These are phyloP conservation scores for Ceratobasidium theobromae DNA, from an alignment of 1,284 basidiomycete species.

Conservation along the genomic window DNA sequence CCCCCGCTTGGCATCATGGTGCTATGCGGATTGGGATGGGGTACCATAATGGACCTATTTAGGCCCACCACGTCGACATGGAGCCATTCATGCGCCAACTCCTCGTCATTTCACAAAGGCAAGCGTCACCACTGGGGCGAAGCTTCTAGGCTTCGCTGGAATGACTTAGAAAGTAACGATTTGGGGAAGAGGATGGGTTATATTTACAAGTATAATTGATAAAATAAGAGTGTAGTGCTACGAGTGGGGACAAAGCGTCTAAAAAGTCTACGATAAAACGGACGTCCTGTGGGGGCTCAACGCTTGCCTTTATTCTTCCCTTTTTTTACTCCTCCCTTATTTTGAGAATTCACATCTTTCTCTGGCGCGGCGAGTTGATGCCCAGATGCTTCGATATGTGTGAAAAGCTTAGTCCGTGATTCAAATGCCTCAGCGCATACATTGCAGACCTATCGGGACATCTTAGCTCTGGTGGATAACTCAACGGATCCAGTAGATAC, in stretches of 20 bases:
- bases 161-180: too few species aligned
- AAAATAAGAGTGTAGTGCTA: not conserved
- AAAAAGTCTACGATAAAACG: not conserved
- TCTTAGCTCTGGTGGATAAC: too few species aligned
- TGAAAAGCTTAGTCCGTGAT: conserved; percentile 78
- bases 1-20: not conserved
- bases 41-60: not conserved
- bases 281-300: not conserved
- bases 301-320: conserved; percentile 34
- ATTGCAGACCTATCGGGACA: conserved; percentile 71
- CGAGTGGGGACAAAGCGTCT: not conserved
- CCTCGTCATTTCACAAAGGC: too few species aligned
- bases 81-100: too few species aligned
- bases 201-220: not conserved
- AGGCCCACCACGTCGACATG: conserved; percentile 4
- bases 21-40: not conserved
- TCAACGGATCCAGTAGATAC: too few species aligned
- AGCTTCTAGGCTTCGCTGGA: too few species aligned
- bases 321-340: conserved; percentile 27
- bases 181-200: not conserved
- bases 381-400: conserved; percentile 69
- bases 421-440: conserved; percentile 66
- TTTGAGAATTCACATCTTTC: not conserved
- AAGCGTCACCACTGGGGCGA: too few species aligned
- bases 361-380: conserved; percentile 62